Evolutionary conservation across 768 basidiomycete genomes (phyloP).

Genomic region (Tylopilus felleus): DNA sequence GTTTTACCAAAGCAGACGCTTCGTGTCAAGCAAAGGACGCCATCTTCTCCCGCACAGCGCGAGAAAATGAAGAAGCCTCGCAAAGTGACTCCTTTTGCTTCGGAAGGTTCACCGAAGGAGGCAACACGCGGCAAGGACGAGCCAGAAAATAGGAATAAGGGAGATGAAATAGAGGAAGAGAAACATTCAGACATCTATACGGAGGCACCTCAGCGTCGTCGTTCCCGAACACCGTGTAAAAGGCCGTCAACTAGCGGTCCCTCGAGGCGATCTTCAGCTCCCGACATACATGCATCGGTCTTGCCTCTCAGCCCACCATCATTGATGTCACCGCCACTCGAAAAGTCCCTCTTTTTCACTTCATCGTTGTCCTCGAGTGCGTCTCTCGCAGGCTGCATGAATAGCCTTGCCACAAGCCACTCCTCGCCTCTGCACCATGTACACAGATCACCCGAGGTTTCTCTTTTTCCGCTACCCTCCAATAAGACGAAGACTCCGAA

Average conservation of each 20-base stretch:
- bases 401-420: background rate
- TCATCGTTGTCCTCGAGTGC: conserved; percentile 12
- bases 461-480: conserved; percentile 21
- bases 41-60: background rate
- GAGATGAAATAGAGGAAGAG: background rate
- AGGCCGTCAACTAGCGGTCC: background rate
- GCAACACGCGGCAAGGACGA: background rate
- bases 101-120: background rate
- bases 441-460: conserved; percentile 9
- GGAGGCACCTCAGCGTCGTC: conserved; percentile 15
- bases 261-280: conserved; percentile 13
- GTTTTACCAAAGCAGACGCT: background rate
- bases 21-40: background rate
- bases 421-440: background rate
- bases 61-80: background rate
- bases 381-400: conserved; percentile 14
- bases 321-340: conserved; percentile 54
- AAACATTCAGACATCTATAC: conserved; percentile 13
- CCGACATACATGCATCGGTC: conserved; percentile 35
- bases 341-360: conserved; percentile 55
- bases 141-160: background rate
- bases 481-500: conserved; percentile 3
- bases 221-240: conserved; percentile 3
- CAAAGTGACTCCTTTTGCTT: conserved; percentile 10
- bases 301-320: conserved; percentile 57